These are phyloP conservation scores for Russula earlei DNA, from an alignment of 768 basidiomycete genomes.

Conservation along the genomic window DNA sequence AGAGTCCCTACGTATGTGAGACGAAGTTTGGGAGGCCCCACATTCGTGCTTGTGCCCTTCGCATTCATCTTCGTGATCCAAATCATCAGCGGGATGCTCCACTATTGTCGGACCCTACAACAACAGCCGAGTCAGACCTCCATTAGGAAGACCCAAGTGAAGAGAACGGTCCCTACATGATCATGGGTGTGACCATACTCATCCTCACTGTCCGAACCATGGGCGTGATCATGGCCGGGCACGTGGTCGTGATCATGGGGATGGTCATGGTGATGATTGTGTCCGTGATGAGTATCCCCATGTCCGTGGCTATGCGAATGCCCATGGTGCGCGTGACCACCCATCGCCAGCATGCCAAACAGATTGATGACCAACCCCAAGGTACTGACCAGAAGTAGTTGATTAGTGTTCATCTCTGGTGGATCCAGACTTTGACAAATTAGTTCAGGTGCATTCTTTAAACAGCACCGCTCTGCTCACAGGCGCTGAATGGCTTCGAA, in stretches of 20 bases:
- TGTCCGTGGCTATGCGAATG: constrained; percentile 39
- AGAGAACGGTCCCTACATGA: neutral
- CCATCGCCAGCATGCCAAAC: constrained; percentile 99
- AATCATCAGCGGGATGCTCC: constrained; percentile 2
- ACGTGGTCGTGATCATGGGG: constrained; percentile 23
- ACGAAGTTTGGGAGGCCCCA: constrained; percentile 22
- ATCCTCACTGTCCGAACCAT: constrained; percentile 19
- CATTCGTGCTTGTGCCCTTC: constrained; percentile 21
- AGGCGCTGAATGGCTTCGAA: constrained; percentile 96
- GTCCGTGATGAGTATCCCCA: constrained; percentile 24
- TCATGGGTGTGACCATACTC: constrained; percentile 12
- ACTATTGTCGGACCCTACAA: constrained; percentile 11
- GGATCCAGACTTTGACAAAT: constrained; percentile 53
- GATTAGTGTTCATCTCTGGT: constrained; percentile 95
- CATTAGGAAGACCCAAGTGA: neutral
- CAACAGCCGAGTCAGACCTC: constrained; percentile 3
- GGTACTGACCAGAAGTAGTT: constrained; percentile 80
- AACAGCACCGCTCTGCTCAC: constrained; percentile 31
- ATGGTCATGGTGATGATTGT: constrained; percentile 7
- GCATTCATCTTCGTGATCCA: constrained; percentile 15
- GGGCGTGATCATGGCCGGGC: constrained; percentile 17
- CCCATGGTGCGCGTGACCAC: constrained; percentile 82
- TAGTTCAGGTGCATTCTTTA: neutral
- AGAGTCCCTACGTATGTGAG: constrained; percentile 19
- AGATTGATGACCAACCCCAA: constrained; percentile 89